Evolutionary conservation across 306 rosid genomes (phyloP).

Genomic region (Vigna nakashimae): DNA sequence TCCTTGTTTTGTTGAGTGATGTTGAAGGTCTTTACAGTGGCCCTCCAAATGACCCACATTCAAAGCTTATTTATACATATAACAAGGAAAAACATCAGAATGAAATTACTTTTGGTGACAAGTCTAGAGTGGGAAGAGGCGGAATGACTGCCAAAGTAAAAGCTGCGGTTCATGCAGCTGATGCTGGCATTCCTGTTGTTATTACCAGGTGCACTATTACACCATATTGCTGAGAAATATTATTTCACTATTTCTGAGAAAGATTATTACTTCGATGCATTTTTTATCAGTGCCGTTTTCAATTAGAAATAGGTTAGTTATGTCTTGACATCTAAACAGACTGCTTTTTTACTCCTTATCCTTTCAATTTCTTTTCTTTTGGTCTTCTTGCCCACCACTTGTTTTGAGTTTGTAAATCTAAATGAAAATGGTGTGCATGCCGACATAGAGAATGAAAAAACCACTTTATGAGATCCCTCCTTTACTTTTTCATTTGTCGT

Average conservation of each 20-base stretch:
- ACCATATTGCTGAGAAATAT: conserved; percentile 15
- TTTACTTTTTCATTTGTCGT: conserved; percentile 9
- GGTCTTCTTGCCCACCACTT: background rate
- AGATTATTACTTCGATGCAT: background rate
- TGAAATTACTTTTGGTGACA: conserved; percentile 97
- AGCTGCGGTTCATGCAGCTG: conserved; percentile 91
- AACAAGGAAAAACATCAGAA: conserved; percentile 85
- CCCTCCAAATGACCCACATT: conserved; percentile 94
- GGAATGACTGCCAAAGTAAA: conserved; percentile 99
- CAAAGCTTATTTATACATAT: conserved; percentile 95
- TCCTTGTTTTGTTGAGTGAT: conserved; percentile 94
- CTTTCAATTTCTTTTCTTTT: background rate
- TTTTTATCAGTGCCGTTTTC: conserved; percentile 17
- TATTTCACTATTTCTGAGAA: conserved; percentile 6
- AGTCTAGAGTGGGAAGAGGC: conserved; percentile 98
- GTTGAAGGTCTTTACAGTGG: conserved; percentile 97
- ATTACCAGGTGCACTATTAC: conserved; percentile 77
- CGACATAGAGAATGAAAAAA: background rate
- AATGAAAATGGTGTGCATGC: background rate
- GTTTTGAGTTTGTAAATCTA: conserved; percentile 19
- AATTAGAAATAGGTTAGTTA: conserved; percentile 12
- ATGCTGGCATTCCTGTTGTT: conserved; percentile 95
- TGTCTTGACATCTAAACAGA: conserved; percentile 5
- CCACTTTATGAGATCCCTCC: background rate
- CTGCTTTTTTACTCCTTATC: conserved; percentile 9